Base-by-base conservation (phyloP, 345 rosid genomes). In the Tarenaya hassleriana region DNA sequence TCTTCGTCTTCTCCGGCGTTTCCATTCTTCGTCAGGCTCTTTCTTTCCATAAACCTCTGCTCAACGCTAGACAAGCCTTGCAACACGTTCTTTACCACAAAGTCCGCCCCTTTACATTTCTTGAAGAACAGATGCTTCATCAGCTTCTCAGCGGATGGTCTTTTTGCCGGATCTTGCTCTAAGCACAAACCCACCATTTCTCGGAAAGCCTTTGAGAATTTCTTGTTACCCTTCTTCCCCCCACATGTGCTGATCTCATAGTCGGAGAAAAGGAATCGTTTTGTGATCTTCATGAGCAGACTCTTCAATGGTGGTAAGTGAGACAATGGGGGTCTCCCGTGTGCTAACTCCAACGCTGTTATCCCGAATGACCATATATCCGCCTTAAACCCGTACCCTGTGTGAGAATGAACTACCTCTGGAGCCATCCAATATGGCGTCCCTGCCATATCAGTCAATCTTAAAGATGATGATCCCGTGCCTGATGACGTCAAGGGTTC, bases 401-500 rank as follows among this genome's bases (percentile, higher is more conserved):
- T 78, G 63, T 86, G 97, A 1, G 97, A 84, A 66, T 84, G 97
- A 32, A 90, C 82, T 56, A 90, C 97, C 75, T 86, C 97, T 3
- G 94, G 97, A 15, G 97, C 95, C 95, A 90, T 90, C 97, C 97
- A 90, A 49, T 86, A 90, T 1, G 91, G 91, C 0, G 95, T 84
- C 9, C 97, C 95, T 0, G 97, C 78, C 16, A 86, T 39, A 63
- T 84, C 88, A 1, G 86, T 84, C 5, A 86, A 64, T 76, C 72
- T 66, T 60, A 67, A 35, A 39, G 77, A 55, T 4, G 89, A 63
- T 0, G 84, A 71, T 12, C 55, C 54, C 0, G 71, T 47, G 14
- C 33, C 29, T 0, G 70, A 66, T 0, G 68, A 18, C 0, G 60
- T 62, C 17, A 45, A 19, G 0, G 74, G 68, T 48, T 90, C 97